Evolutionary conservation across 495 filamentous ascomycete genomes (phyloP), one percentile per base, ranked within the genome.

Genomic region (Amphirosellinia nigrospora): DNA sequence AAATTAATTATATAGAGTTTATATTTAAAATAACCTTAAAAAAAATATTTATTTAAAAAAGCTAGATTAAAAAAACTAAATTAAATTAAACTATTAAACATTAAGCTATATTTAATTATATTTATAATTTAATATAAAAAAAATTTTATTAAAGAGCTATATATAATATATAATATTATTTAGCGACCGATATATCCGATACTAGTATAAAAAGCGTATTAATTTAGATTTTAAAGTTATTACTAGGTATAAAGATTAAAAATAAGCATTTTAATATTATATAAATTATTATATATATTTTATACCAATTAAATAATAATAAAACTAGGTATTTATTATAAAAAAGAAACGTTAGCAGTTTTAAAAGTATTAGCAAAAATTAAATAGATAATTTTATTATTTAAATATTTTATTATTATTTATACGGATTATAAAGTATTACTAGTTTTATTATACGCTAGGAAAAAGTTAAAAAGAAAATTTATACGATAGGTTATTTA

Each of bases 261-360:
- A 32, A 56, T 34, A 30, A 56, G 3, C 4, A 56, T 34, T 16
- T 56, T 4, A 32, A 32, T 4, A 30, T 32, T 19, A 56, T 32
- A 56, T 4, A 56, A 19, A 56, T 56, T 16, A 34, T 30, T 56
- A 56, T 56, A 56, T 56, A 56, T 56, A 56, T 56, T 56, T 56
- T 56, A 5, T 56, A 56, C 9, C 10, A 34, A 1, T 56, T 56
- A 34, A 16, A 16, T 2, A 19, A 56, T 56, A 0, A 5, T 16
- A 56, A 56, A 56, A 56, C 3, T 0, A 5, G 21, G 3, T 56
- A 56, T 19, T 34, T 16, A 56, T 34, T 56, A 56, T 56, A 56
- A 56, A 56, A 30, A 56, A 56, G 34, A 56, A 56, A 6, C 26
- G 0, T 34, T 56, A 9, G 28, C 15, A 4, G 23, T 56, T 19